Percentiles rank a stretch among this genome's conserved stretches.
These are phyloP conservation scores for Avicennia marina DNA, from an alignment of 257 asterid species.

Conservation along the genomic window DNA sequence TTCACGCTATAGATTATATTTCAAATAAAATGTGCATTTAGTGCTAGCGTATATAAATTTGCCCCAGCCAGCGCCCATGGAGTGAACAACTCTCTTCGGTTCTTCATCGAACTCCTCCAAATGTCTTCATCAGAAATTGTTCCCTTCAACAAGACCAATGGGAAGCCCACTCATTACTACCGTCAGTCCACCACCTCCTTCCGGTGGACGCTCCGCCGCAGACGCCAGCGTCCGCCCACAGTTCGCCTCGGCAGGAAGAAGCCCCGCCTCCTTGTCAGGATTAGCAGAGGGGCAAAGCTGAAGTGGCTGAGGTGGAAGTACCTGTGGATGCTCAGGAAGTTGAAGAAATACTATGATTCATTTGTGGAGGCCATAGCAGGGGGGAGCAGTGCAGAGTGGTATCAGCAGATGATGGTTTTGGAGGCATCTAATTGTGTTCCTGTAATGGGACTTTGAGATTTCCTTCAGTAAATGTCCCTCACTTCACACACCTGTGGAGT, in stretches of 20 bases:
- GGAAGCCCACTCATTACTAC: not conserved
- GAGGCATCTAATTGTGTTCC: conserved; percentile 71
- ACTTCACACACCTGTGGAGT: too few species aligned
- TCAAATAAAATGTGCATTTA: too few species aligned
- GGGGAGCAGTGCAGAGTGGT: conserved; percentile 40
- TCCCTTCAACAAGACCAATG: too few species aligned
- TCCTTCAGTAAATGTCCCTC: too few species aligned
- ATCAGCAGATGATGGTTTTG: conserved; percentile 48
- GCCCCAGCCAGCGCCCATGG: too few species aligned
- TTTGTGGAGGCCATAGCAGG: conserved; percentile 36
- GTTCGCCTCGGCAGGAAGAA: conserved; percentile 56
- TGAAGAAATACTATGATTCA: conserved; percentile 38
- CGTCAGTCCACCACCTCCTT: conserved; percentile 21
- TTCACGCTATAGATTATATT: too few species aligned
- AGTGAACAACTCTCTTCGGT: too few species aligned
- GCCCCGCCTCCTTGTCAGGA: conserved; percentile 33
- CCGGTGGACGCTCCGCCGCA: conserved; percentile 44
- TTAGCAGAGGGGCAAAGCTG: conserved; percentile 42
- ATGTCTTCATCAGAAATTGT: not conserved
- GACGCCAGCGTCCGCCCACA: conserved; percentile 37
- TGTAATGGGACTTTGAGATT: conserved; percentile 50
- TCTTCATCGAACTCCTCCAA: too few species aligned
- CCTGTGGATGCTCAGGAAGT: conserved; percentile 35
- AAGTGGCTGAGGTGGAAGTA: conserved; percentile 40
- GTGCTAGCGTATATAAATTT: too few species aligned